Base-by-base conservation (phyloP, 345 rosid species). In the Moricandia moricandioides region DNA sequence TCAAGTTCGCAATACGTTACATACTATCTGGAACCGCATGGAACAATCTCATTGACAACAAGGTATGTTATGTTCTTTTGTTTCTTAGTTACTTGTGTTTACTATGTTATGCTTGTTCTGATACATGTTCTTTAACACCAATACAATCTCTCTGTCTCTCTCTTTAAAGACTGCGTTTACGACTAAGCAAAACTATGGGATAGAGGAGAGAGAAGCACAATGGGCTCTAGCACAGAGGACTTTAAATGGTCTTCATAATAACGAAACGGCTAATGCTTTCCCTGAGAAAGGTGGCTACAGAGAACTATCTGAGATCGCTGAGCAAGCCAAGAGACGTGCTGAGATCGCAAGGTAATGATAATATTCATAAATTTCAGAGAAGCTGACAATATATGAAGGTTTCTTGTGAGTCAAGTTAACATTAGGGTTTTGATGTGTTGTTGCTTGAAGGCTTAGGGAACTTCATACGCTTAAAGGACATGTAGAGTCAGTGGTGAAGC, bases 181-280 rank as follows among this genome's bases (percentile, higher is more conserved):
- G 8, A 88, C 91, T 71, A 92, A 90, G 86, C 88, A 88, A 85
- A 93, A 92, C 57, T 90, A 85, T 34, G 98, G 96, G 16, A 88
- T 83, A 47, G 96, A 86, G 70, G 98, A 88, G 70, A 86, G 96
- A 56, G 98, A 92, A 65, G 98, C 97, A 62, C 98, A 92, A 60
- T 92, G 98, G 98, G 98, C 95, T 34, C 84, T 71, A 27, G 89
- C 89, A 7, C 98, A 90, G 65, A 87, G 98, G 78, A 90, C 97
- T 45, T 76, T 86, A 70, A 95, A 90, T 16, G 98, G 98, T 8
- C 91, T 89, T 65, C 96, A 88, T 12, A 88, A 88, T 8, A 85
- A 88, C 1, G 95, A 85, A 73, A 63, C 86, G 6, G 26, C 17
- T 14, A 71, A 60, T 35, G 72, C 85, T 62, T 81, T 85, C 79